These are phyloP conservation scores for Pseudonitzschia delicatissima DNA, from an alignment of 108 stramenopile genomes.

Conservation along the genomic window DNA sequence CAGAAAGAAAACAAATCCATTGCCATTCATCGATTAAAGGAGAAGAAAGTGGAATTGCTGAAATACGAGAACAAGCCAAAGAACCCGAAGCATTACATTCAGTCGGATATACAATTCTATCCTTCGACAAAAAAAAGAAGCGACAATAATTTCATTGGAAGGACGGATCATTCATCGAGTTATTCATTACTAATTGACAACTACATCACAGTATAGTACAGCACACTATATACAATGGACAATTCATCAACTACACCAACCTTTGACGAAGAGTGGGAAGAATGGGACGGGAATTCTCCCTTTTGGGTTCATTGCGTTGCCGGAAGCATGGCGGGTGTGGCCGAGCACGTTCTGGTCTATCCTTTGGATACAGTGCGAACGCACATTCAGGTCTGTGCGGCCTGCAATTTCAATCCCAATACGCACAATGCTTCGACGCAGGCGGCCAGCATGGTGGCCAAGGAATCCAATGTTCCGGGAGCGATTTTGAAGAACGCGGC, in stretches of 20 bases:
- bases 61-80: no score
- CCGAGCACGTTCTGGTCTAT: slow-evolving; percentile 92
- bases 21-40: no score
- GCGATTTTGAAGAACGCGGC: slow-evolving; percentile 6
- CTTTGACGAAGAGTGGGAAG: slow-evolving; percentile 91
- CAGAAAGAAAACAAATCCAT: no score
- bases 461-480: background rate
- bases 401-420: slow-evolving; percentile 32
- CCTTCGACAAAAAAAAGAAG: no score
- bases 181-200: no score
- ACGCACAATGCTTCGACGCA: slow-evolving; percentile 2
- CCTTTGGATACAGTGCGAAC: slow-evolving; percentile 98
- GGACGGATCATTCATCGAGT: no score
- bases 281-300: slow-evolving; percentile 90
- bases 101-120: no score
- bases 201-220: background rate
- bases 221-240: background rate
- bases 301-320: slow-evolving; percentile 94
- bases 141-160: no score
- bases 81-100: no score
- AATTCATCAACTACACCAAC: background rate
- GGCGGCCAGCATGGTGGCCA: background rate
- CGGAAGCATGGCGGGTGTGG: slow-evolving; percentile 93
- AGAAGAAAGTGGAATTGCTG: no score
- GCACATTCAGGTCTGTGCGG: slow-evolving; percentile 87